A percentile compares a stretch with the other conserved stretches of the same genome.
Conservation (phyloP, 768 basidiomycete genomes). For the Plicaturopsis crispa region DNA sequence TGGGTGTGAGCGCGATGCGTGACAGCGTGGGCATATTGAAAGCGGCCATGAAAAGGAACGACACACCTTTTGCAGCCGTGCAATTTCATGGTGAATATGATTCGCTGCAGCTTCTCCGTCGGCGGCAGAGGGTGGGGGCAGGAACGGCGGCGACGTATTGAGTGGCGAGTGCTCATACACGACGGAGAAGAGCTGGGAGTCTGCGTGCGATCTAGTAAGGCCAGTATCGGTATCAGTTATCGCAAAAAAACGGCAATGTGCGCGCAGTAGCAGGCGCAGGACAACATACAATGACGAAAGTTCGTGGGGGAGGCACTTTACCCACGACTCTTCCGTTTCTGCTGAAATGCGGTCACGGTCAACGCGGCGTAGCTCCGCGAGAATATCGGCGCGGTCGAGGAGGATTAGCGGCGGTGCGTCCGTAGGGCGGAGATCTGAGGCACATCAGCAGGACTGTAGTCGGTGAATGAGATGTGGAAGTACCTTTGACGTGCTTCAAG, state of each 20-base stretch:
- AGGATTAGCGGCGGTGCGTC: conserved; percentile 17
- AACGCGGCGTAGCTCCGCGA: conserved; percentile 12
- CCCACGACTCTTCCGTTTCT: conserved; percentile 11
- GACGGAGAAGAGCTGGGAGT: conserved; percentile 12
- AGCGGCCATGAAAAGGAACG: no score
- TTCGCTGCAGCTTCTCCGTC: conserved; percentile 13
- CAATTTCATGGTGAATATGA: conserved; percentile 9
- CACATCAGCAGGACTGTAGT: background rate
- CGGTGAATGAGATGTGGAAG: background rate
- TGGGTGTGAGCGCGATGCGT: background rate
- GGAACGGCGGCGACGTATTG: conserved; percentile 20
- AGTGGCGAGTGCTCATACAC: conserved; percentile 18
- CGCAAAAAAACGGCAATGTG: background rate
- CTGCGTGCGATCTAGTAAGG: conserved; percentile 10
- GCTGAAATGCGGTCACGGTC: conserved; percentile 5
- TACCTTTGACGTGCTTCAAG: conserved; percentile 13
- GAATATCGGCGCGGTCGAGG: conserved; percentile 14
- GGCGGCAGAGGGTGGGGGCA: conserved; percentile 8
- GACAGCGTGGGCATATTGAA: no score
- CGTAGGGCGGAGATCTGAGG: conserved; percentile 11
- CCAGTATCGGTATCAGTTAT: no score
- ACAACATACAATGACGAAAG: conserved; percentile 14
- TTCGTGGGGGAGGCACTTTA: conserved; percentile 7
- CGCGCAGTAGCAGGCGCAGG: background rate
- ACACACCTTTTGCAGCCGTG: conserved; percentile 16